Evolutionary conservation across 2,329 filamentous ascomycete genomes (phyloP).

Genomic region (Chrysoporthe cubensis): DNA sequence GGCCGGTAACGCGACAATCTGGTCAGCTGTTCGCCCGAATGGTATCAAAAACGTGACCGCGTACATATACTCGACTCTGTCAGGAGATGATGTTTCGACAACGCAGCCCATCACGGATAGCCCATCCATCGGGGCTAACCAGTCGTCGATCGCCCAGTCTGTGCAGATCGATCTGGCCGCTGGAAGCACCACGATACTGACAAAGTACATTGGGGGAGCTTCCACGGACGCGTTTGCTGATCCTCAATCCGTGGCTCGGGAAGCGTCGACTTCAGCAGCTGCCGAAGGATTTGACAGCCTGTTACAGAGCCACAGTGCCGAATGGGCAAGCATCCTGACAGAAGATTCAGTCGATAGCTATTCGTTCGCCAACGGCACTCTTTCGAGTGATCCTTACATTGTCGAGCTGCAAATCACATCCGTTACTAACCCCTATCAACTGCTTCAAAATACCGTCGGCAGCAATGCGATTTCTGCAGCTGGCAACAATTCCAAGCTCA

Average conservation of each 20-base stretch:
- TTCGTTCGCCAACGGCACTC: constrained; percentile 55
- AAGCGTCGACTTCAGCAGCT: constrained; percentile 53
- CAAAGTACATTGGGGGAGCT: constrained; percentile 71
- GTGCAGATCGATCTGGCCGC: constrained; percentile 56
- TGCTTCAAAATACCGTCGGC: constrained; percentile 55
- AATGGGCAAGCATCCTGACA: constrained; percentile 66
- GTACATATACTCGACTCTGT: constrained; percentile 49
- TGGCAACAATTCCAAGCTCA: constrained; percentile 38
- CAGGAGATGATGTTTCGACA: constrained; percentile 46
- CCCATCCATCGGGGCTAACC: constrained; percentile 57
- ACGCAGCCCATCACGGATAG: constrained; percentile 48
- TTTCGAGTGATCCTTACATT: constrained; percentile 61
- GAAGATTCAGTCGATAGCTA: constrained; percentile 67
- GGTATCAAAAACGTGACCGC: constrained; percentile 67
- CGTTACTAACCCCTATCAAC: constrained; percentile 59
- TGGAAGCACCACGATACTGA: constrained; percentile 57
- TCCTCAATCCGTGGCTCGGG: constrained; percentile 57
- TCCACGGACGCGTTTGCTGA: constrained; percentile 69
- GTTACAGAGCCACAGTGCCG: constrained; percentile 58
- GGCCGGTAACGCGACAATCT: constrained; percentile 53
- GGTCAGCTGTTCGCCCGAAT: constrained; percentile 65
- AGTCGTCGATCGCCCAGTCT: constrained; percentile 67
- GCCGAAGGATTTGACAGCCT: constrained; percentile 58
- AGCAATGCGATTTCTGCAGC: constrained; percentile 49
- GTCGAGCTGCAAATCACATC: constrained; percentile 57